Percentiles rank a stretch among this genome's conserved stretches.
Evolutionary conservation across 2,329 filamentous ascomycete genomes (phyloP).

Genomic region (Coniella vitis): DNA sequence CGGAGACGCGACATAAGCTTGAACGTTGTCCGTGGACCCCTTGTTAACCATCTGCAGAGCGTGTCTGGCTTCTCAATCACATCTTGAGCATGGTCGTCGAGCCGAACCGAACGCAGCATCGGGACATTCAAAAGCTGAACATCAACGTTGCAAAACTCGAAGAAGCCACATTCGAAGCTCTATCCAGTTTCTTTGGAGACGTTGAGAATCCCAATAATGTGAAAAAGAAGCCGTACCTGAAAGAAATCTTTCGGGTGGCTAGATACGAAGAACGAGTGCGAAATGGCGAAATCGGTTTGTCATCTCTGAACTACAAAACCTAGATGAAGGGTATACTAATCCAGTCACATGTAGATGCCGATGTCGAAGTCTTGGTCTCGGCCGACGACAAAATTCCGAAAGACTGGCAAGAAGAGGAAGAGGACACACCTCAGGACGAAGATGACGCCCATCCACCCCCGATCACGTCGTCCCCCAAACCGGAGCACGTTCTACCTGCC

Average conservation of each 20-base stretch:
- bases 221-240: constrained; percentile 48
- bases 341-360: constrained; percentile 33
- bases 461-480: constrained; percentile 30
- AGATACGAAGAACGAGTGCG: constrained; percentile 48
- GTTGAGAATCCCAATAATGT: constrained; percentile 45
- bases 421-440: constrained; percentile 34
- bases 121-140: constrained; percentile 44
- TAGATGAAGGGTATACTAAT: background rate
- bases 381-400: constrained; percentile 45
- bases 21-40: background rate
- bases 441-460: constrained; percentile 31
- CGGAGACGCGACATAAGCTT: background rate
- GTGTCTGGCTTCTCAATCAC: constrained; percentile 51
- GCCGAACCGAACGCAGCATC: constrained; percentile 42
- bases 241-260: constrained; percentile 57
- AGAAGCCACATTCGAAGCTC: constrained; percentile 49
- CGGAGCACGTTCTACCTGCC: constrained; percentile 28
- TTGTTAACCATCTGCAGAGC: constrained; percentile 36
- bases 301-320: background rate
- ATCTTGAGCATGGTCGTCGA: constrained; percentile 52
- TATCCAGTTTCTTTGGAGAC: constrained; percentile 53
- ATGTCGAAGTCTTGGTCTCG: constrained; percentile 42
- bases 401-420: constrained; percentile 38
- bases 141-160: constrained; percentile 51
- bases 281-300: constrained; percentile 51